Evolutionary conservation across 306 rosid species (phyloP).

Genomic region (Glycine soja): DNA sequence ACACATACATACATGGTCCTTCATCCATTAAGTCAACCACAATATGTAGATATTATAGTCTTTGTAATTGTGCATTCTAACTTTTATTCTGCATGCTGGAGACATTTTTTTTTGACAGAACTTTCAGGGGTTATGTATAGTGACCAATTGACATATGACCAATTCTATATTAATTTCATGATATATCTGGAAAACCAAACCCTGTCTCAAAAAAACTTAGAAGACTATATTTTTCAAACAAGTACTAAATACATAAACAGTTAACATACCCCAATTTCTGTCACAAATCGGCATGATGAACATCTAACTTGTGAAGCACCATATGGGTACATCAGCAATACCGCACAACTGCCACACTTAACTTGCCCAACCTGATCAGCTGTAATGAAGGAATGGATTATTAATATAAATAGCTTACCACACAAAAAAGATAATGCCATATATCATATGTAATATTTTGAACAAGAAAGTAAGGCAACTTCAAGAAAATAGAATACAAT

Average conservation of each 20-base stretch:
- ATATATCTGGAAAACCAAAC: slow-evolving; percentile 8
- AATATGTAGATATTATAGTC: background rate
- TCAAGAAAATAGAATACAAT: slow-evolving; percentile 13
- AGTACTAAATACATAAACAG: slow-evolving; percentile 3
- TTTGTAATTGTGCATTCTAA: background rate
- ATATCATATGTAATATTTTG: background rate
- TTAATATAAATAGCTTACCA: slow-evolving; percentile 14
- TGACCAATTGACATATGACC: background rate
- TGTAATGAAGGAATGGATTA: slow-evolving; percentile 49
- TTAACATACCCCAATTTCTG: slow-evolving; percentile 79
- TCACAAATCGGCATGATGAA: slow-evolving; percentile 74
- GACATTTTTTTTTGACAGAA: slow-evolving; percentile 1
- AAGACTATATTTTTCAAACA: slow-evolving; percentile 1
- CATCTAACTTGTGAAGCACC: slow-evolving; percentile 88
- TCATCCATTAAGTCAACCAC: slow-evolving; percentile 1
- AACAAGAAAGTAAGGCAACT: slow-evolving; percentile 31
- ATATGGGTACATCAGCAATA: slow-evolving; percentile 83
- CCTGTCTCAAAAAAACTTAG: background rate
- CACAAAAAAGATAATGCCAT: background rate
- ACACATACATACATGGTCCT: background rate
- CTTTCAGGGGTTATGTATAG: background rate
- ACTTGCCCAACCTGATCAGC: slow-evolving; percentile 91
- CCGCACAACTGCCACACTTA: slow-evolving; percentile 76
- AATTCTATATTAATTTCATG: slow-evolving; percentile 8
- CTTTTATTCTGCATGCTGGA: slow-evolving; percentile 9